phyloP scores from a whole-genome alignment of 2,329 filamentous ascomycete genomes.

The Stachybotrys chlorohalonatus region DNA sequence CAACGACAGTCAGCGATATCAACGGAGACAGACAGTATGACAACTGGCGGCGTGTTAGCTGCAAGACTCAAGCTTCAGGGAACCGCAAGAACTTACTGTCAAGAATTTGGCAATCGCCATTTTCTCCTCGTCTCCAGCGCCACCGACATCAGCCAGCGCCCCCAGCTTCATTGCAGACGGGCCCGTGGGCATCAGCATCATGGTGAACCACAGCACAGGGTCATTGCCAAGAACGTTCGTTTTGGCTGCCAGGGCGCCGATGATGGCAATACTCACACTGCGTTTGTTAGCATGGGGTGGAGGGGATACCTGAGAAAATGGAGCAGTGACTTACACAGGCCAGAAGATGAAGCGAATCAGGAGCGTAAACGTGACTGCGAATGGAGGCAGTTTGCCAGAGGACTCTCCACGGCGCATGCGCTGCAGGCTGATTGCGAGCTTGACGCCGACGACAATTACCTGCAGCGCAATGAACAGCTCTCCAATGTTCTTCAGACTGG shows the following conservation, averaged over 20 bases:
- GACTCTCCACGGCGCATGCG: background rate
- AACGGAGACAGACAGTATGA: background rate
- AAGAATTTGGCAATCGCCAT: slow-evolving; percentile 1
- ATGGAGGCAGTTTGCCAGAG: background rate
- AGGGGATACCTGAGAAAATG: background rate
- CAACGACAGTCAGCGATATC: background rate
- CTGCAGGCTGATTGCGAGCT: background rate
- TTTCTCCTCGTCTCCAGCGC: slow-evolving; percentile 1
- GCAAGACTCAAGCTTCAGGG: background rate
- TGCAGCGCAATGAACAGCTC: slow-evolving; percentile 1
- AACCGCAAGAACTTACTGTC: background rate
- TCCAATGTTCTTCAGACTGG: slow-evolving; percentile 1
- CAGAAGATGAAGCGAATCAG: background rate
- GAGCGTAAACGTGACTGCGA: background rate
- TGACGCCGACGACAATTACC: background rate
- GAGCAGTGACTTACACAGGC: background rate
- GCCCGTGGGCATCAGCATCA: slow-evolving; percentile 1
- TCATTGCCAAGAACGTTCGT: background rate
- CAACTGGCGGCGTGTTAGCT: background rate
- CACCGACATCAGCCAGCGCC: background rate
- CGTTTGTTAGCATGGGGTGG: background rate
- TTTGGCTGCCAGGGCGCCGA: background rate
- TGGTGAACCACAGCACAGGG: slow-evolving; percentile 1
- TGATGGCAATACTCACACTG: slow-evolving; percentile 1
- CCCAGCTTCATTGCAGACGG: slow-evolving; percentile 1